Evolutionary conservation across 495 filamentous ascomycete genomes (phyloP), one percentile per base, ranked within the genome.

Genomic region (Parathielavia appendiculata): DNA sequence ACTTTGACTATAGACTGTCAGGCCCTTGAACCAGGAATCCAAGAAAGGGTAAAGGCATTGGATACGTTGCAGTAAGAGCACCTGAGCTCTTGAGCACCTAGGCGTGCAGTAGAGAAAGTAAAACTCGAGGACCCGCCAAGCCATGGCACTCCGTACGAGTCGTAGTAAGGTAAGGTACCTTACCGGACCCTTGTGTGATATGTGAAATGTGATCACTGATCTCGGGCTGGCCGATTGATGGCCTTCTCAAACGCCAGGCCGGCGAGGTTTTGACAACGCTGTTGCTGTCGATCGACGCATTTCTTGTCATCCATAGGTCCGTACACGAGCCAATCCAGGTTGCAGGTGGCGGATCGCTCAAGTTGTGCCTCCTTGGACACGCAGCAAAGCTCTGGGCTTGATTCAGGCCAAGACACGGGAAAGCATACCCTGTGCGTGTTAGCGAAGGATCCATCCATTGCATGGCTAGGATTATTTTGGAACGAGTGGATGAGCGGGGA

Each of bases 341-440:
- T 44, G 52, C 52, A 35, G 40, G 13, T 35, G 55, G 20, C 16
- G 43, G 35, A 47, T 45, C 34, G 17, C 1, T 17, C n/a, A 14
- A 16, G 26, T 34, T 26, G 12, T 39, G 9, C 30, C 47, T 34
- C 19, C 40, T 30, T 13, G 17, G 39, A 36, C 8, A 5, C 5
- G 13, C 22, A n/a, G 20, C 16, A 51, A 22, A 2, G 34, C 23
- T 52, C 50, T 32, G 35, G 14, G 34, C 48, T 50, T 50, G 57
- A 54, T 59, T 54, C 43, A 50, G 35, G 47, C 57, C 32, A 38
- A 59, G 57, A 48, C 32, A 46, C 43, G 50, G 39, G 44, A 50
- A 20, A n/a, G 10, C 4, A 10, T 0, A 23, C 46, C 35, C 40
- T 41, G 12, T 14, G 39, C 14, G 16, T 38, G n/a, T 34, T 3